phyloP scores from a whole-genome alignment of 83 land plant genomes.

The Diphasiastrum complanatum region DNA sequence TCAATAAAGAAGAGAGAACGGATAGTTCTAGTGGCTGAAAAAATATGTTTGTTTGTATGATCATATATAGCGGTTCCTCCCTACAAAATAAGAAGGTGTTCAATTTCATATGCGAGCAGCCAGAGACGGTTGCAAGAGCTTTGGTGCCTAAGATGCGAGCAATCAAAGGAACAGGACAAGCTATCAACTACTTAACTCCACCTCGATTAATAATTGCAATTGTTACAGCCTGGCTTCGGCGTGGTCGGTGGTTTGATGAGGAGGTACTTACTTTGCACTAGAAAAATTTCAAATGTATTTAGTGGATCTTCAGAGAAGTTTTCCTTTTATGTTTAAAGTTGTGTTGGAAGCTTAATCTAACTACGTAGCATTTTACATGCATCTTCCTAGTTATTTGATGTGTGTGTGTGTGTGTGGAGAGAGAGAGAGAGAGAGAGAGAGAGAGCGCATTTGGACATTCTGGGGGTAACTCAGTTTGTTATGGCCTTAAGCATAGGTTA shows the following conservation, averaged over 20 bases:
- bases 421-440: no score
- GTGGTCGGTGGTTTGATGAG: slow-evolving; percentile 98
- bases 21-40: background rate
- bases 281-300: background rate
- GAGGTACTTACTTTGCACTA: slow-evolving; percentile 49
- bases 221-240: slow-evolving; percentile 86
- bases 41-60: background rate
- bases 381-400: no score
- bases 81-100: slow-evolving; percentile 89
- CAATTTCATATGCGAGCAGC: slow-evolving; percentile 96
- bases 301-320: no score
- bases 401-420: no score
- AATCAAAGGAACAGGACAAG: slow-evolving; percentile 89
- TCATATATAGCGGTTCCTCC: slow-evolving; percentile 61
- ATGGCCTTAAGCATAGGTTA: no score
- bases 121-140: slow-evolving; percentile 93
- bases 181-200: slow-evolving; percentile 88
- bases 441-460: no score
- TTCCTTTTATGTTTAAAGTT: no score
- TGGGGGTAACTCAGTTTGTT: no score
- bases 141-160: slow-evolving; percentile 85
- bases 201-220: slow-evolving; percentile 88
- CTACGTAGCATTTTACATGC: no score
- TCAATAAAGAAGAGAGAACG: background rate
- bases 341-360: no score